phyloP scores from a whole-genome alignment of 169 alveolate genomes.

The Plasmodium billcollinsi region DNA sequence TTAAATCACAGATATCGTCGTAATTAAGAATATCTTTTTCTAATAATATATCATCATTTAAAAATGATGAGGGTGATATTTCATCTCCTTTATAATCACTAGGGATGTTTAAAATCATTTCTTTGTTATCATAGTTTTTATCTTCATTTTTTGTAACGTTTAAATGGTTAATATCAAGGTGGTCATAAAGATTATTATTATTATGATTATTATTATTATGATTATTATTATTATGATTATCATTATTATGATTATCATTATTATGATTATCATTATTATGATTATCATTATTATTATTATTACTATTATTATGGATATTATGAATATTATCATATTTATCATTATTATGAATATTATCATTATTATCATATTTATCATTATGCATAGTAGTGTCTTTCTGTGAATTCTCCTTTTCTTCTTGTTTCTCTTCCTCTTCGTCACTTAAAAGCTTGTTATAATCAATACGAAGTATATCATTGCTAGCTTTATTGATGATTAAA shows the following conservation, averaged over 20 bases:
- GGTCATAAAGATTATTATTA: not conserved
- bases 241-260: not conserved
- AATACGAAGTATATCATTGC: slow-evolving; percentile 54
- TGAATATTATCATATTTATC: not conserved
- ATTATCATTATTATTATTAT: not conserved
- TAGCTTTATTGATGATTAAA: slow-evolving; percentile 34
- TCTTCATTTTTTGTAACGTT: not conserved
- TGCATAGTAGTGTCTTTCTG: no score
- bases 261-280: not conserved
- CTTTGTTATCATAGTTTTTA: not conserved
- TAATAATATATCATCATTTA: slow-evolving; percentile 22
- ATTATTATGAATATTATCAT: not conserved
- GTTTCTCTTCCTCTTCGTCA: slow-evolving; percentile 1
- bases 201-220: not conserved
- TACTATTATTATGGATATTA: not conserved
- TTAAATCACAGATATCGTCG: slow-evolving; percentile 34
- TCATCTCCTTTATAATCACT: not conserved
- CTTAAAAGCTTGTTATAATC: slow-evolving; percentile 33
- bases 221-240: not conserved
- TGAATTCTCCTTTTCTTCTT: no score
- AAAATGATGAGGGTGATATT: slow-evolving; percentile 2
- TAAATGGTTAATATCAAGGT: not conserved
- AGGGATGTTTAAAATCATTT: not conserved
- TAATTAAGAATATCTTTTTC: slow-evolving; percentile 41
- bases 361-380: not conserved